Evolutionary conservation across 306 rosid genomes (phyloP).

Genomic region (Abrus precatorius): DNA sequence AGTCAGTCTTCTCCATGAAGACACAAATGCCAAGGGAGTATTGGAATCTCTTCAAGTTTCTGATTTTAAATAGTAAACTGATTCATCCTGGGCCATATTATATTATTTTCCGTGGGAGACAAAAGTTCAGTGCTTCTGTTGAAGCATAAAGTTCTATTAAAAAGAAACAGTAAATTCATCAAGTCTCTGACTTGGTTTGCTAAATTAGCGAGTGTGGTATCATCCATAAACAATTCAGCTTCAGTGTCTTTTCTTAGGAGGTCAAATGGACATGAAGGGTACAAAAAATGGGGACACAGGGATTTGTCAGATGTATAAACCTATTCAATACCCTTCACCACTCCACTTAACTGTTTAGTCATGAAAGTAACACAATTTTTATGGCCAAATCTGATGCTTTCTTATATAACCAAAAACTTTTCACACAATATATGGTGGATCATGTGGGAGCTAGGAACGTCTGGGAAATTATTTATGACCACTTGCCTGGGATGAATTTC

Average conservation of each 20-base stretch:
- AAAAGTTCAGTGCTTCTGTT: constrained; percentile 33
- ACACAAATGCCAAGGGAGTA: constrained; percentile 38
- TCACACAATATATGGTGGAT: not conserved
- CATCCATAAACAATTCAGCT: constrained; percentile 18
- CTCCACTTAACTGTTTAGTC: constrained; percentile 4
- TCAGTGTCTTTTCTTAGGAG: not conserved
- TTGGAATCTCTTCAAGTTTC: constrained; percentile 57
- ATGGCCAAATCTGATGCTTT: not conserved
- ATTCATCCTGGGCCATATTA: constrained; percentile 18
- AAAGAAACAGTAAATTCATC: constrained; percentile 36
- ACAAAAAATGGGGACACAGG: constrained; percentile 12
- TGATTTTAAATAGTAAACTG: constrained; percentile 4
- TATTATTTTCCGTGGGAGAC: constrained; percentile 45
- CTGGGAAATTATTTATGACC: constrained; percentile 13
- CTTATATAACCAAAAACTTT: not conserved
- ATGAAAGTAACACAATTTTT: not conserved
- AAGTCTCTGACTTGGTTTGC: constrained; percentile 23
- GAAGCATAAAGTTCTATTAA: constrained; percentile 22
- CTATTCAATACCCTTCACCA: constrained; percentile 14
- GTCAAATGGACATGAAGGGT: constrained; percentile 6
- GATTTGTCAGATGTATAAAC: constrained; percentile 9
- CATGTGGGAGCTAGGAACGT: not conserved
- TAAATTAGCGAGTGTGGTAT: not conserved
- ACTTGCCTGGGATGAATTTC: not conserved
- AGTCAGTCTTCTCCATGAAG: not conserved